Base-by-base conservation (phyloP, 2,329 filamentous ascomycete species). In the Aspergillus viridinutans region DNA sequence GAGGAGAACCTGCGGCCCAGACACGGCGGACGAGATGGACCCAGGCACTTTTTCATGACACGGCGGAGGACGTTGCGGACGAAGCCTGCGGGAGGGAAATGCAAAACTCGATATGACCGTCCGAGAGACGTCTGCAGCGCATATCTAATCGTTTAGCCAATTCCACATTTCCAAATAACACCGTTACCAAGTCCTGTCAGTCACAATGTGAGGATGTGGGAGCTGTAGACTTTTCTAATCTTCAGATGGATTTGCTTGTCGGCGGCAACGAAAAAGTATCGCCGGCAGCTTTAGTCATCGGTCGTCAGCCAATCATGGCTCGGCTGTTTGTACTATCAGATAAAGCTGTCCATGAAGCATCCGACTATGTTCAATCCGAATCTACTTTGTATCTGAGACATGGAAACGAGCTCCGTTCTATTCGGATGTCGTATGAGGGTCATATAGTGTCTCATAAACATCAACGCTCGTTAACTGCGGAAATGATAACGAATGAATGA, bases 41-140 rank as follows among this genome's bases (percentile, higher is more conserved):
- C 61, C 58, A 74, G 67, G 67, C 69, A 75, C 68, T 66, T 68
- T 70, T 69, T 73, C 75, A 77, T 77, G 75, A 74, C 74, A 74
- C 72, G 69, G 67, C 60, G 55, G 62, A 59, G 61, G 64, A 61
- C 56, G 52, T 62, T 61, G 57, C 58, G 52, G 59, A 64, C 56
- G 66, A 62, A 63, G 61, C 52, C 59, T 61, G 64, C 61, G 56
- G 59, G 57, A 61, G 62, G 62, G 58, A 58, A 61, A 67, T 68
- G 63, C 65, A 66, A 62, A 67, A 62, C 60, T 69, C 67, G 66
- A 63, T 62, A 61, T 59, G 54, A 50, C 58, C 58, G 58, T 60
- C 55, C 54, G 57, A 62, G 38, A 52, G 57, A 63, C 49, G 55
- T 61, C 58, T 61, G 57, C 62, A 57, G 64, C 55, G 61, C 69